Percentiles rank a stretch among this genome's conserved stretches.
Evolutionary conservation across 192 early-diverging fungal species (phyloP).

Genomic region (Backusella parvicylindrica): DNA sequence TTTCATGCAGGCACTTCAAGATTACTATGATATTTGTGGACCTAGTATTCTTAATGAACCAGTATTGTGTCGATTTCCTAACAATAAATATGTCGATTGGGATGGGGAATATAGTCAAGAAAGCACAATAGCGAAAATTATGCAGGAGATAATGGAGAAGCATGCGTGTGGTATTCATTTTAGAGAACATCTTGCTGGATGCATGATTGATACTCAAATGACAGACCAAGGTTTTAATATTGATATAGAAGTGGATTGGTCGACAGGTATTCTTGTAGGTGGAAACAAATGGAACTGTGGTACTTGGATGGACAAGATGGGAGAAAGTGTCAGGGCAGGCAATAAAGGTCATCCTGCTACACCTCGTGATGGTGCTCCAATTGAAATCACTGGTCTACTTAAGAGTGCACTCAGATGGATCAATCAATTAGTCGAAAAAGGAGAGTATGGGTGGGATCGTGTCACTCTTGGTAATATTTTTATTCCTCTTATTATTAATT

Average conservation of each 20-base stretch:
- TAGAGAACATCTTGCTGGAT: constrained; percentile 93
- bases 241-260: constrained; percentile 66
- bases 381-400: constrained; percentile 90
- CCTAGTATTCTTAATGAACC: constrained; percentile 62
- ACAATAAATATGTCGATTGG: constrained; percentile 68
- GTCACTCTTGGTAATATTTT: constrained; percentile 26
- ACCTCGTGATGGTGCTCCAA: constrained; percentile 85
- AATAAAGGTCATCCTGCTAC: constrained; percentile 90
- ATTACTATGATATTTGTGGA: constrained; percentile 82
- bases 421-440: constrained; percentile 41
- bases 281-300: constrained; percentile 95
- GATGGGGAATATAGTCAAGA: constrained; percentile 54
- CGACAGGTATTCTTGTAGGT: constrained; percentile 80
- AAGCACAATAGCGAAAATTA: constrained; percentile 77
- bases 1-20: constrained; percentile 85
- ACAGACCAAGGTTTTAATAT: constrained; percentile 85
- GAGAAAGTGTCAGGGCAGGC: constrained; percentile 89
- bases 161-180: constrained; percentile 92
- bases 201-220: constrained; percentile 89
- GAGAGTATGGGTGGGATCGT: constrained; percentile 36
- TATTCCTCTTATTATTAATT: neutral
- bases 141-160: constrained; percentile 87
- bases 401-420: constrained; percentile 88
- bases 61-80: constrained; percentile 81
- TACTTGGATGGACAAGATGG: constrained; percentile 99